A percentile compares a stretch with the other conserved stretches of the same genome.
These are phyloP conservation scores for Stachybotrys echinatus DNA, from an alignment of 2,329 filamentous ascomycete species.

Conservation along the genomic window DNA sequence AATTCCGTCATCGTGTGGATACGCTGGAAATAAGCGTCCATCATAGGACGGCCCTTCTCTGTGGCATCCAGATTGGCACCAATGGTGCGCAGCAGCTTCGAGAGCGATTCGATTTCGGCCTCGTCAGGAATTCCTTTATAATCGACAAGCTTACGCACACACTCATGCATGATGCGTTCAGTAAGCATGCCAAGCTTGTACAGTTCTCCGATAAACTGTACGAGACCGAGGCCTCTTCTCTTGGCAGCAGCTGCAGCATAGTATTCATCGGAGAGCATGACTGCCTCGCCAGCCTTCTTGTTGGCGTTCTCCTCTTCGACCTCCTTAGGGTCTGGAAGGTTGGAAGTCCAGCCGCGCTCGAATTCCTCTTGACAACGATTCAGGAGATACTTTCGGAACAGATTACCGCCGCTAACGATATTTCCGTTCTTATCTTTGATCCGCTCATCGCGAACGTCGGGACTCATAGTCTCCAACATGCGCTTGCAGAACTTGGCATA, in stretches of 20 bases:
- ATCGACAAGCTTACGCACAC: slow-evolving; percentile 93
- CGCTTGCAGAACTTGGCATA: slow-evolving; percentile 98
- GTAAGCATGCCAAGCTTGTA: slow-evolving; percentile 99
- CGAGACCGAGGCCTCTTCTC: slow-evolving; percentile 91
- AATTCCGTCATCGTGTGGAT: slow-evolving; percentile 79
- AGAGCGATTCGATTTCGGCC: slow-evolving; percentile 92
- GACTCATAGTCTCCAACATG: slow-evolving; percentile 93
- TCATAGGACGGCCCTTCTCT: slow-evolving; percentile 78
- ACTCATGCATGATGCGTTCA: slow-evolving; percentile 99
- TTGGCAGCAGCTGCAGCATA: slow-evolving; percentile 92
- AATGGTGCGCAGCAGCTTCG: slow-evolving; percentile 87
- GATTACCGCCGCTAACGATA: slow-evolving; percentile 82
- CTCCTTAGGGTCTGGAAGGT: slow-evolving; percentile 69
- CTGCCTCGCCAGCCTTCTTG: slow-evolving; percentile 63
- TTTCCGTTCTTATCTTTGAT: slow-evolving; percentile 87
- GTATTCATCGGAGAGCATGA: slow-evolving; percentile 91
- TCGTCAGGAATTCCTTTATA: slow-evolving; percentile 92
- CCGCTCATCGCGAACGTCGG: slow-evolving; percentile 90
- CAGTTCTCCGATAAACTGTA: slow-evolving; percentile 98
- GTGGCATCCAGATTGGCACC: slow-evolving; percentile 79
- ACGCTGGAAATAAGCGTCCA: slow-evolving; percentile 89
- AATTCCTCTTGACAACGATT: slow-evolving; percentile 99
- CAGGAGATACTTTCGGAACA: slow-evolving; percentile 98
- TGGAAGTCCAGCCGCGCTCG: slow-evolving; percentile 92
- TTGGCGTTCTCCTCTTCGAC: slow-evolving; percentile 42